Conservation (phyloP, 2,329 filamentous ascomycete species). For the Capronia americana region DNA sequence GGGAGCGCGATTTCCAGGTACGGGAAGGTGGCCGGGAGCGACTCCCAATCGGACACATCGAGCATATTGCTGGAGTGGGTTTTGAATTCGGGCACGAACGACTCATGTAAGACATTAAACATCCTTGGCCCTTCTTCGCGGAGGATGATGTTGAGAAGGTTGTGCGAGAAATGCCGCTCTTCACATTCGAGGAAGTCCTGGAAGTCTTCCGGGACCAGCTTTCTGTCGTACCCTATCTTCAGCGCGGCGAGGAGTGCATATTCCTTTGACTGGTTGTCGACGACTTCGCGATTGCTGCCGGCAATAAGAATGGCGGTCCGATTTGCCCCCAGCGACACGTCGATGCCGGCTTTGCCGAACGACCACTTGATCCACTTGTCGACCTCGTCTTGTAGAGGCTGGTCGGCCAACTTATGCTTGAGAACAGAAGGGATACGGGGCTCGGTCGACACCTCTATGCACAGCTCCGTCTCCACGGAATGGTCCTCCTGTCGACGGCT, state of each 20-base stretch:
- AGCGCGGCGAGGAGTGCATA: neutral
- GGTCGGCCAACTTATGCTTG: neutral
- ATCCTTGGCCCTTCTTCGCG: neutral
- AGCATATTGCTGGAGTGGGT: neutral
- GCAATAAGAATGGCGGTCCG: constrained; percentile 3
- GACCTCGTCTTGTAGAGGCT: neutral
- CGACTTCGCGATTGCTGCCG: constrained; percentile 5
- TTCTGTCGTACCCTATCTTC: neutral
- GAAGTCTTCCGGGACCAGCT: neutral
- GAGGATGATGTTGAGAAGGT: neutral
- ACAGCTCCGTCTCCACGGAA: neutral
- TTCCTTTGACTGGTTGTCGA: constrained; percentile 10
- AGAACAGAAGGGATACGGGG: neutral
- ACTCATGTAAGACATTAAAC: neutral
- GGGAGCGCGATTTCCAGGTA: constrained; percentile 1
- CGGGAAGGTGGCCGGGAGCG: neutral
- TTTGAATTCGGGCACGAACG: neutral
- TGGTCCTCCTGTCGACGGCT: neutral
- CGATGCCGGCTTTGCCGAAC: constrained; percentile 1
- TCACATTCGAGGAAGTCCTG: constrained; percentile 3
- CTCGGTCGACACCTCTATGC: neutral
- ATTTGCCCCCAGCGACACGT: constrained; percentile 1
- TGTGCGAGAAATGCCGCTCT: constrained; percentile 1
- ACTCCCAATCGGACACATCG: neutral
- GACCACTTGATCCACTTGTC: constrained; percentile 6